A percentile compares a stretch with the other conserved stretches of the same genome.
Conservation (phyloP, 306 rosid species). For the Pyrus communis region DNA sequence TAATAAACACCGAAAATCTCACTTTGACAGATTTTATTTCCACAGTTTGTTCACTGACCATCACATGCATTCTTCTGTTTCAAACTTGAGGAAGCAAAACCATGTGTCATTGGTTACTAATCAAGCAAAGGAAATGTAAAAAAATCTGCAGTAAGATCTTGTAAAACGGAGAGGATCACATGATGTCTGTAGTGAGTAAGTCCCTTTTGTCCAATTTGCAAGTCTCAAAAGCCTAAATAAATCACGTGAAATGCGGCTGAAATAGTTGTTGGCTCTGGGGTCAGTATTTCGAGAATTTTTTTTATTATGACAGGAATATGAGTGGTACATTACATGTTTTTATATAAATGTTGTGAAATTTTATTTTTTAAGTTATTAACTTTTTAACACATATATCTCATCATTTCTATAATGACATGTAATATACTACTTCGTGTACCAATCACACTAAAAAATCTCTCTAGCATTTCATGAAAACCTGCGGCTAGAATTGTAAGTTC, state of each 20-base stretch:
- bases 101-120: constrained; percentile 7
- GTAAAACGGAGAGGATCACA: neutral
- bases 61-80: constrained; percentile 8
- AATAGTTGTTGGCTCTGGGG: neutral
- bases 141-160: neutral
- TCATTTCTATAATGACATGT: neutral
- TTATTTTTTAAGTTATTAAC: no score
- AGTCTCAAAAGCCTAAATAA: neutral
- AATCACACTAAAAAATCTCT: no score
- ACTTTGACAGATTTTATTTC: neutral
- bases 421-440: fast-evolving
- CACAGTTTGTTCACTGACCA: neutral
- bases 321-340: no score
- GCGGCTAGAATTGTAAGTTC: neutral
- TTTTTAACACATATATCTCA: no score
- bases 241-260: neutral
- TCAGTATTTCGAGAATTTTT: neutral
- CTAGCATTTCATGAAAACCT: neutral
- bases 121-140: neutral
- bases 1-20: constrained; percentile 3
- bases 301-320: fast-evolving
- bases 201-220: neutral
- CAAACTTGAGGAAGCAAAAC: neutral
- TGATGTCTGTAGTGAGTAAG: neutral
- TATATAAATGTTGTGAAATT: no score